Percentiles rank a stretch among this genome's conserved stretches.
These are phyloP conservation scores for Schwanniomyces vanrijiae DNA, from an alignment of 805 yeast genomes.

Conservation along the genomic window DNA sequence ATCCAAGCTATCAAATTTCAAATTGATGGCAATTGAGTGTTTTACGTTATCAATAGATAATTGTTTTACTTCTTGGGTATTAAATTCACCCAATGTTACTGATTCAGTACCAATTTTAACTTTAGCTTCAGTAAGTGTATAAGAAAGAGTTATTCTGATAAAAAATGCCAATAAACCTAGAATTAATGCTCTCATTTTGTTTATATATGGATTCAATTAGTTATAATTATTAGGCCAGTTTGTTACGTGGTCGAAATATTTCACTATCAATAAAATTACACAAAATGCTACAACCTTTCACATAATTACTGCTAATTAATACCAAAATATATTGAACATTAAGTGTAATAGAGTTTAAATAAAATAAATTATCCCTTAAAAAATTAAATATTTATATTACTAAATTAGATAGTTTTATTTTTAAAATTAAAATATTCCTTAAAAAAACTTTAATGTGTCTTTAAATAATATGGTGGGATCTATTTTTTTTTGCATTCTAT, in stretches of 20 bases:
- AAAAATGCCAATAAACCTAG: constrained; percentile 17
- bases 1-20: constrained; percentile 19
- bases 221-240: not conserved
- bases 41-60: constrained; percentile 29
- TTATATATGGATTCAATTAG: not conserved
- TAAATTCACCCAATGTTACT: constrained; percentile 29
- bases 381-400: no score
- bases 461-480: no score
- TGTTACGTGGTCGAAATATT: constrained; percentile 5
- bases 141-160: constrained; percentile 23
- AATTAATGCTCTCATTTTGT: constrained; percentile 3
- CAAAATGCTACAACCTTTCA: not conserved
- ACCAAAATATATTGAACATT: no score
- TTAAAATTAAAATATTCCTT: no score
- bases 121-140: constrained; percentile 27
- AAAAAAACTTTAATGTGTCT: no score
- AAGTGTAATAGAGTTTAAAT: no score
- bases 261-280: not conserved
- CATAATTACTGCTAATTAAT: not conserved
- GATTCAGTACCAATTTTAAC: constrained; percentile 24
- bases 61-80: constrained; percentile 29
- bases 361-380: no score
- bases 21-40: constrained; percentile 29
- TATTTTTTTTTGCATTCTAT: no score
- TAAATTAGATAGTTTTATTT: no score